Conservation (phyloP, 192 early-diverging fungal genomes). For the Linderina pennispora region DNA sequence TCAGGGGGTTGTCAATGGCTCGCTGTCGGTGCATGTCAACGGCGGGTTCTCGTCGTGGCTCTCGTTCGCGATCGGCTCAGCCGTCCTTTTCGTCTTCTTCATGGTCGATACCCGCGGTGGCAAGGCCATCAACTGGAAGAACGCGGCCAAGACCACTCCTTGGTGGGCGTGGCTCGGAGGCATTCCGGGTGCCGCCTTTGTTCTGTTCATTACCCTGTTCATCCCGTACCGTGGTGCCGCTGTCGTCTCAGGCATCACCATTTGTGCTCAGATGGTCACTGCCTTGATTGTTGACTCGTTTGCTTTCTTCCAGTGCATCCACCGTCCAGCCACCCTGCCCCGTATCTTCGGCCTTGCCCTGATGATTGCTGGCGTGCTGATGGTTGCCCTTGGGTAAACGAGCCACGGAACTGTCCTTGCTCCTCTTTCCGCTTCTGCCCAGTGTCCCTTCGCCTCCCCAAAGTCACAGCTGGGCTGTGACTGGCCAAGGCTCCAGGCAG, state of each 20-base stretch:
- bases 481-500: no score
- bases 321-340: slow-evolving; percentile 26
- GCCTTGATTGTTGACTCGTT: slow-evolving; percentile 40
- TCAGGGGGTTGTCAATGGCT: slow-evolving; percentile 42
- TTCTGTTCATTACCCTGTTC: slow-evolving; percentile 43
- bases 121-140: slow-evolving; percentile 35
- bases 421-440: background rate
- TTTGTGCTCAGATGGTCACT: slow-evolving; percentile 43
- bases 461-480: no score
- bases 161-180: slow-evolving; percentile 48
- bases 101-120: slow-evolving; percentile 41
- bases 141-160: slow-evolving; percentile 32
- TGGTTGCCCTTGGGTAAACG: slow-evolving; percentile 37
- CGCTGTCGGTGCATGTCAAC: slow-evolving; percentile 35
- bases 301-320: slow-evolving; percentile 36
- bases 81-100: slow-evolving; percentile 38
- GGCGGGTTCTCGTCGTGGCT: slow-evolving; percentile 43
- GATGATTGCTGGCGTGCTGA: slow-evolving; percentile 42
- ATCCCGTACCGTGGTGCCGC: slow-evolving; percentile 44
- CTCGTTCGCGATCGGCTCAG: slow-evolving; percentile 39
- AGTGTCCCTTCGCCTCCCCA: no score
- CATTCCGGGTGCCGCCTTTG: slow-evolving; percentile 34
- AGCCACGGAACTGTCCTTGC: background rate
- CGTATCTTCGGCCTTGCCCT: slow-evolving; percentile 22
- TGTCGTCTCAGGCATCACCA: slow-evolving; percentile 41